Evolutionary conservation across 2,329 filamentous ascomycete species (phyloP).

Genomic region (Colletotrichum filicis): DNA sequence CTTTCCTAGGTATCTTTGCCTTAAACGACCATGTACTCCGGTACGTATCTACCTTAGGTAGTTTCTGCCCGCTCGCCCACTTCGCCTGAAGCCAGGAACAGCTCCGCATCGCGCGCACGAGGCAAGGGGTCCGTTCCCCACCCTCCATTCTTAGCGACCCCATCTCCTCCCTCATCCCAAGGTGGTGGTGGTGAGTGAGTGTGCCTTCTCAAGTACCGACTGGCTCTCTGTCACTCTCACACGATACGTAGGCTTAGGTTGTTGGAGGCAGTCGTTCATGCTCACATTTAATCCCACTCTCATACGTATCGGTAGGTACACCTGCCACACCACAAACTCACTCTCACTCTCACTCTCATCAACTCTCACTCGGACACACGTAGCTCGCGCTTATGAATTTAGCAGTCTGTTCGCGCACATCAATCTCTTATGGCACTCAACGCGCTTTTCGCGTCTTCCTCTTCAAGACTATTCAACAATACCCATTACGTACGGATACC

Average conservation of each 20-base stretch:
- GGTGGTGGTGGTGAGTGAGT: not conserved
- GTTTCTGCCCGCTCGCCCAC: not conserved
- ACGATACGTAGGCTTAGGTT: not conserved
- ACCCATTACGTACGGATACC: not conserved
- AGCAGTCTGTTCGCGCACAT: not conserved
- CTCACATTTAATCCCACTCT: not conserved
- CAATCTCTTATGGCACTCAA: not conserved
- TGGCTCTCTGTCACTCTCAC: not conserved
- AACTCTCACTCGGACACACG: not conserved
- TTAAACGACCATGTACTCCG: not conserved
- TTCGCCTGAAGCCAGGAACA: slow-evolving; percentile 31
- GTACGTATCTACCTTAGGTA: slow-evolving; percentile 10
- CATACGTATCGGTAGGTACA: not conserved
- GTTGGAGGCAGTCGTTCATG: not conserved
- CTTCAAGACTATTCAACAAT: not conserved
- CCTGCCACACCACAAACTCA: not conserved
- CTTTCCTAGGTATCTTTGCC: not conserved
- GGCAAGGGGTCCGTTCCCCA: slow-evolving; percentile 33
- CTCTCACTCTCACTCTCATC: not conserved
- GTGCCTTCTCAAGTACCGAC: not conserved
- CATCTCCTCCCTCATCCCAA: not conserved
- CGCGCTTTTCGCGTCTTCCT: not conserved
- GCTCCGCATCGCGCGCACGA: slow-evolving; percentile 32
- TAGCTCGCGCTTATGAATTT: not conserved
- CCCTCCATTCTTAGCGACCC: slow-evolving; percentile 1